Percentiles rank a stretch among this genome's conserved stretches.
Conservation (phyloP, 345 rosid species). For the Arabidopsis suecica region DNA sequence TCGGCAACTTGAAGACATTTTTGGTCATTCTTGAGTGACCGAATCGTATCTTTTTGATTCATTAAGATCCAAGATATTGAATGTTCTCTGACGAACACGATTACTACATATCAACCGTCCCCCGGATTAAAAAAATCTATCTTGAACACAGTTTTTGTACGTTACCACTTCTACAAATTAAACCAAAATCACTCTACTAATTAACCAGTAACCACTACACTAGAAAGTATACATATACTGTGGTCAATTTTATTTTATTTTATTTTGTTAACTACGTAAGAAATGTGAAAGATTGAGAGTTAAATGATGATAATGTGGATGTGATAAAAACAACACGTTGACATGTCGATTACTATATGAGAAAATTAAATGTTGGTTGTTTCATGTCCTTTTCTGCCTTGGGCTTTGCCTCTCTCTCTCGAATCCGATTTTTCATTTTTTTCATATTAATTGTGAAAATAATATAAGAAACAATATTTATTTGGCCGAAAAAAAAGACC, state of each 20-base stretch:
- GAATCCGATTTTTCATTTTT: constrained; percentile 10
- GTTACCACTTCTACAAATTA: background rate
- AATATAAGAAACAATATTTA: constrained; percentile 13
- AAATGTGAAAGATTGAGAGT: constrained; percentile 3
- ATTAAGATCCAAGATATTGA: background rate
- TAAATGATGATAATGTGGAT: constrained; percentile 30
- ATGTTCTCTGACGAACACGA: background rate
- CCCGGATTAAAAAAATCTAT: background rate
- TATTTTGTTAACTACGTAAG: background rate
- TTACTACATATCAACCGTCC: background rate
- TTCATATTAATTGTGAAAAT: constrained; percentile 22
- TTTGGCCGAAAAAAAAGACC: constrained; percentile 21
- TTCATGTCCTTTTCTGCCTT: constrained; percentile 46
- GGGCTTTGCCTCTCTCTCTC: background rate
- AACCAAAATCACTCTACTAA: background rate
- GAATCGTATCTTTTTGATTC: background rate
- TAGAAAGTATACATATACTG: background rate
- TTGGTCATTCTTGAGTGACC: background rate
- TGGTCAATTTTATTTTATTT: background rate
- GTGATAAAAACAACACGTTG: constrained; percentile 35
- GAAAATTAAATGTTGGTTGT: constrained; percentile 46
- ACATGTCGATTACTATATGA: constrained; percentile 34
- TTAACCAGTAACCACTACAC: background rate
- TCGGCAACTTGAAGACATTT: background rate
- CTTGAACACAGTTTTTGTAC: background rate